These are phyloP conservation scores for Tolypocladium guangdongense DNA, from an alignment of 2,329 filamentous ascomycete genomes.

Conservation along the genomic window DNA sequence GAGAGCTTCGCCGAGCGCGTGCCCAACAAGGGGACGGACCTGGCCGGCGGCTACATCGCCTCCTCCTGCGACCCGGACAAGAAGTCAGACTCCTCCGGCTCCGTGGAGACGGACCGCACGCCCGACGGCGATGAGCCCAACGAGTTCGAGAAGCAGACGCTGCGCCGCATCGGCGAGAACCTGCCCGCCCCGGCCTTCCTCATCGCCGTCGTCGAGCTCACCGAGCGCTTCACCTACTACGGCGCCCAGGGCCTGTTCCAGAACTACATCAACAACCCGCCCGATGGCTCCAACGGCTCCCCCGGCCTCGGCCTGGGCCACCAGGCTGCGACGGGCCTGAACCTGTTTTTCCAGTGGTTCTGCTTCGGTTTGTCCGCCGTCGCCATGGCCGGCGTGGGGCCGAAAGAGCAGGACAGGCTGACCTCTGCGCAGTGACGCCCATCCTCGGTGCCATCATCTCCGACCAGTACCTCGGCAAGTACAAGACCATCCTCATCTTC, in stretches of 20 bases:
- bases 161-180: constrained; percentile 43
- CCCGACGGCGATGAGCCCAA: constrained; percentile 41
- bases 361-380: constrained; percentile 20
- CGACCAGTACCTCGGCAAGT: constrained; percentile 47
- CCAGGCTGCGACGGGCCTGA: constrained; percentile 41
- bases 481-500: constrained; percentile 50
- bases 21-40: constrained; percentile 12
- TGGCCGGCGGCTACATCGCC: constrained; percentile 13
- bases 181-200: constrained; percentile 44
- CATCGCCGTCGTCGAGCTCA: constrained; percentile 44
- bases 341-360: constrained; percentile 45
- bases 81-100: constrained; percentile 8
- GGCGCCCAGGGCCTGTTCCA: constrained; percentile 43
- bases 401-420: background rate
- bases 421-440: constrained; percentile 19
- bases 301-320: constrained; percentile 45
- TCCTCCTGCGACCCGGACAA: constrained; percentile 16
- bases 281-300: constrained; percentile 24
- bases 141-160: constrained; percentile 34
- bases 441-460: constrained; percentile 44
- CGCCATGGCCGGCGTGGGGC: background rate
- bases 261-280: constrained; percentile 36
- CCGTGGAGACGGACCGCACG: constrained; percentile 18
- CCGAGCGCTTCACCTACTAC: constrained; percentile 49
- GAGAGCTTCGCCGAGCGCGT: constrained; percentile 15